Evolutionary conservation across 2,329 filamentous ascomycete species (phyloP), one percentile per base, ranked within the genome.

Genomic region (Bipolaris zeicola): DNA sequence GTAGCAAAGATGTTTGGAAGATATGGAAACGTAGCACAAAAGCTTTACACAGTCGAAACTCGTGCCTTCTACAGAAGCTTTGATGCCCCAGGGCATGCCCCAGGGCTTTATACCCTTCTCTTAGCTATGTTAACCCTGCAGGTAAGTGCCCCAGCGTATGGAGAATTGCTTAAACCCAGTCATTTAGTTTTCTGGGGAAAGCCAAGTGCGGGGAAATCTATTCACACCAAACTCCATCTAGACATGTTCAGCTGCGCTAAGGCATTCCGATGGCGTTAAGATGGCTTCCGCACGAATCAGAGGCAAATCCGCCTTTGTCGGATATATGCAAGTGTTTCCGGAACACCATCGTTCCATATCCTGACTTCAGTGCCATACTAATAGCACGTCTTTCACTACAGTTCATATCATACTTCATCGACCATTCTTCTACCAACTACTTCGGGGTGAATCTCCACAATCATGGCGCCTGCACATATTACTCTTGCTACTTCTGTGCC

Each of bases 401-500:
- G 26, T 41, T 4, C 26, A 13, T n/a, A 10, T 3, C 1, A 39
- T 22, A 20, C 8, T 38, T 24, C 48, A 43, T 18, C 28, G 31
- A 26, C 14, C 26, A 3, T 13, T 37, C 26, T 47, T 16, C 7
- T 39, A 28, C 5, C 10, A 24, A 31, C 20, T 7, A 26, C 13
- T 18, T 41, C 34, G 18, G 26, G 18, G 26, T n/a, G 39, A n/a
- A 20, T 13, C 34, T 7, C 38, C 24, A 18, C 46, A 20, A 37
- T 31, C 11, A 68, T 67, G 65, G 65, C 65, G 36, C 65, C 65
- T 11, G 58, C 63, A 47, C 62, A 65, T 42, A 62, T 66, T 39
- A 60, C 61, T 16, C 16, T 65, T 13, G 52, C 63, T 11, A 26
- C 56, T 16, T 11, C 56, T 36, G n/a, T 46, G 49, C 46, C 53